Percentiles rank a stretch among this genome's conserved stretches.
Conservation (phyloP, 768 basidiomycete species). For the Xerocomellus chrysenteron region DNA sequence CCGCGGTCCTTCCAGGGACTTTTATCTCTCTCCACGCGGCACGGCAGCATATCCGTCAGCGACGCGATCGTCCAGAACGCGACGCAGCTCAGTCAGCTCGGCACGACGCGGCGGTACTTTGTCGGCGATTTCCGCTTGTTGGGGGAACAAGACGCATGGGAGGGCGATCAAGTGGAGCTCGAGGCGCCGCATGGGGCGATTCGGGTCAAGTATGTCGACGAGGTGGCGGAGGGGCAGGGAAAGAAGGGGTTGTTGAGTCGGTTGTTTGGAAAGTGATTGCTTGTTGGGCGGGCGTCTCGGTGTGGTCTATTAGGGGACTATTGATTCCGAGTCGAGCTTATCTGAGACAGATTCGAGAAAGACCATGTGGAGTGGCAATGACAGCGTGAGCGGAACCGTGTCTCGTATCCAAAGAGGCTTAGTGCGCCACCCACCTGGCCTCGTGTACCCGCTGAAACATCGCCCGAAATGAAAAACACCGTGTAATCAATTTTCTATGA, state of each 20-base stretch:
- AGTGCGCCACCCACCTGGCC: too few species aligned
- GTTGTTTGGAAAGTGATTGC: constrained; percentile 16
- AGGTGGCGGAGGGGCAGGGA: not conserved
- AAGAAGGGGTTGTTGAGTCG: constrained; percentile 21
- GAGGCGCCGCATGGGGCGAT: constrained; percentile 20
- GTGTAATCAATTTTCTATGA: not conserved
- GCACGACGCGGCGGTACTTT: constrained; percentile 20
- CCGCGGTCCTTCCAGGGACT: constrained; percentile 26
- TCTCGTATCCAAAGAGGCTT: too few species aligned
- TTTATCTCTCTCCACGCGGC: constrained; percentile 14
- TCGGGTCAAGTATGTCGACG: constrained; percentile 21
- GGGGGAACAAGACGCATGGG: constrained; percentile 16
- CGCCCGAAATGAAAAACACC: too few species aligned
- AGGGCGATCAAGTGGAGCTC: constrained; percentile 19
- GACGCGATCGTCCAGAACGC: constrained; percentile 13
- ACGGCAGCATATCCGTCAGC: constrained; percentile 16
- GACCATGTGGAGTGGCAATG: too few species aligned
- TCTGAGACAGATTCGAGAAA: too few species aligned
- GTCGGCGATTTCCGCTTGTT: constrained; percentile 24
- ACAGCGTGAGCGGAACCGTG: too few species aligned
- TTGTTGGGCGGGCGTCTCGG: too few species aligned
- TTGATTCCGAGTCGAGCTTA: too few species aligned
- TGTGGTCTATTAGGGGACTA: too few species aligned
- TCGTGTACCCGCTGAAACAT: too few species aligned
- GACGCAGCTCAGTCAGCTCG: constrained; percentile 25